These are phyloP conservation scores for Fomitopsis pinicola DNA, from an alignment of 1,284 basidiomycete species.

Conservation along the genomic window DNA sequence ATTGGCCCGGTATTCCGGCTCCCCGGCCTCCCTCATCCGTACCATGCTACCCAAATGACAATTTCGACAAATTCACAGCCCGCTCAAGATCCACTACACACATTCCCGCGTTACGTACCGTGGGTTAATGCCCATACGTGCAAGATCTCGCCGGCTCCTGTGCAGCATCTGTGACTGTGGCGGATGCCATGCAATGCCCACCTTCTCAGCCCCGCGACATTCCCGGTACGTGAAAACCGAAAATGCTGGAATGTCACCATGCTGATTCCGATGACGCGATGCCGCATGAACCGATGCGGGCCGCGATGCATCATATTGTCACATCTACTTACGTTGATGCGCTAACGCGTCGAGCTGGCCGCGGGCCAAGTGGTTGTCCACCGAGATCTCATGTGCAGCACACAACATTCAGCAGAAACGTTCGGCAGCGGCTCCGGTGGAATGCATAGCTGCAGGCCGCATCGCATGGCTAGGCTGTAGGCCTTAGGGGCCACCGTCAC, in stretches of 20 bases:
- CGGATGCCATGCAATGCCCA: background rate
- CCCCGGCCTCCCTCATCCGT: background rate
- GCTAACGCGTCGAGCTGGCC: background rate
- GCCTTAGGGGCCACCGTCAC: background rate
- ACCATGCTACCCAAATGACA: background rate
- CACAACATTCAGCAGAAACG: too few relatives aligned
- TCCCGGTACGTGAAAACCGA: background rate
- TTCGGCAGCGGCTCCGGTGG: background rate
- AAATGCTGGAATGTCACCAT: background rate
- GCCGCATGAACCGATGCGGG: background rate
- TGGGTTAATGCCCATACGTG: background rate
- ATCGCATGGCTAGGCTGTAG: background rate
- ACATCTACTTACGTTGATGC: background rate
- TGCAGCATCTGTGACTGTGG: background rate
- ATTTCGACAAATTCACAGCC: background rate
- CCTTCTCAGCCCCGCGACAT: background rate
- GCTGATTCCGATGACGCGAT: background rate
- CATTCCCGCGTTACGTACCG: background rate
- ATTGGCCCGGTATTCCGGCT: background rate
- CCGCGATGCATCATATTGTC: background rate
- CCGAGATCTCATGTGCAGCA: background rate
- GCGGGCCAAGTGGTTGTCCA: background rate
- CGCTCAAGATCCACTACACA: background rate
- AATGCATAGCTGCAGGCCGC: background rate
- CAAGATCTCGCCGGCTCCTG: background rate